Evolutionary conservation across 1,139 yeast species (phyloP).

Genomic region (Debaryomyces fabryi): DNA sequence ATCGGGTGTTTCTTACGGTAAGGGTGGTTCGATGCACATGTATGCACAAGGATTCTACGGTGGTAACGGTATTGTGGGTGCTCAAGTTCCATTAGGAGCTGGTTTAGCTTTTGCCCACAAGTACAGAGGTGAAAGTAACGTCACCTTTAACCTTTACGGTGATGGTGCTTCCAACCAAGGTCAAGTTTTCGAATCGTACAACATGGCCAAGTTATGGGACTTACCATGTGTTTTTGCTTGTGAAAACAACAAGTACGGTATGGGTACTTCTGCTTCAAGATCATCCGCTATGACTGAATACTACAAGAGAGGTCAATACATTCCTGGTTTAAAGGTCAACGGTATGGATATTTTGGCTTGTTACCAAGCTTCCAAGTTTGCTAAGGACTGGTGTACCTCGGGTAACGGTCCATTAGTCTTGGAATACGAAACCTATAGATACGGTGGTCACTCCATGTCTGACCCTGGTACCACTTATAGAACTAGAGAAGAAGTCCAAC

Average conservation of each 20-base stretch:
- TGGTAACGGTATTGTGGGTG: slow-evolving; percentile 99
- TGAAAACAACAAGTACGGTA: slow-evolving; percentile 99
- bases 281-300: slow-evolving; percentile 96
- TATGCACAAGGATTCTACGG: slow-evolving; percentile 94
- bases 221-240: slow-evolving; percentile 93
- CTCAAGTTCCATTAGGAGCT: slow-evolving; percentile 97
- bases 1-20: slow-evolving; percentile 93
- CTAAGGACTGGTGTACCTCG: slow-evolving; percentile 91
- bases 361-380: slow-evolving; percentile 94
- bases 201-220: slow-evolving; percentile 99
- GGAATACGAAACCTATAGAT: slow-evolving; percentile 98
- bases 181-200: slow-evolving; percentile 94
- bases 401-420: slow-evolving; percentile 96
- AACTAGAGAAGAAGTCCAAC: slow-evolving; percentile 99
- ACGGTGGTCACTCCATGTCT: slow-evolving; percentile 99
- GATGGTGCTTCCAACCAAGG: slow-evolving; percentile 99
- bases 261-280: slow-evolving; percentile 98
- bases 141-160: slow-evolving; percentile 90
- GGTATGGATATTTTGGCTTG: slow-evolving; percentile 98
- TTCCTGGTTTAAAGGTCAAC: slow-evolving; percentile 96
- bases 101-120: slow-evolving; percentile 98
- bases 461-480: slow-evolving; percentile 99
- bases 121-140: slow-evolving; percentile 79
- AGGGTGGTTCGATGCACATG: slow-evolving; percentile 99
- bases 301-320: slow-evolving; percentile 98